Percentiles rank a stretch among this genome's conserved stretches.
Evolutionary conservation across 2,329 filamentous ascomycete genomes (phyloP).

Genomic region (Pseudopithomyces chartarum): DNA sequence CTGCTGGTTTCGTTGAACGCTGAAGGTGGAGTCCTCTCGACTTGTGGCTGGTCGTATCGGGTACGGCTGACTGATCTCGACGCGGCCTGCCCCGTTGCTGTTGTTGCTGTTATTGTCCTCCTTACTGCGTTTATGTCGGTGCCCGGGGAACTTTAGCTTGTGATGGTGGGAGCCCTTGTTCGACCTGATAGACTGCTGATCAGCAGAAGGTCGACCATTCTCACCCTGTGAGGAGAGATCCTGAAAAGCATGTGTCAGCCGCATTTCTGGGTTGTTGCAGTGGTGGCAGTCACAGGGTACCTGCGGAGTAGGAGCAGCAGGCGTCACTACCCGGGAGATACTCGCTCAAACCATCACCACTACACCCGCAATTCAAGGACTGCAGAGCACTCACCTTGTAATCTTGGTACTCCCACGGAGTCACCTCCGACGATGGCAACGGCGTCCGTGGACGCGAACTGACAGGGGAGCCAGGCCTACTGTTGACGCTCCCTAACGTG

Average conservation of each 20-base stretch:
- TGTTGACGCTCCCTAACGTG: slow-evolving; percentile 55
- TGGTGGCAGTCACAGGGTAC: slow-evolving; percentile 24
- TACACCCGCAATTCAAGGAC: background rate
- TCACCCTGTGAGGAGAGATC: slow-evolving; percentile 38
- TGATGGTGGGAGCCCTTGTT: slow-evolving; percentile 59
- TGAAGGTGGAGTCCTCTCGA: slow-evolving; percentile 72
- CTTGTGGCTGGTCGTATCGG: slow-evolving; percentile 73
- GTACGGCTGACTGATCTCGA: slow-evolving; percentile 51
- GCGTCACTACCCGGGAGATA: background rate
- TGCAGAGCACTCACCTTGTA: slow-evolving; percentile 65
- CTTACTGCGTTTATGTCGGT: slow-evolving; percentile 70
- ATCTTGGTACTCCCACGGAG: slow-evolving; percentile 96
- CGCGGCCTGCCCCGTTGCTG: slow-evolving; percentile 25
- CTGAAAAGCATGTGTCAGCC: slow-evolving; percentile 26
- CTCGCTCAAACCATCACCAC: background rate
- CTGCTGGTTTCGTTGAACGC: slow-evolving; percentile 45
- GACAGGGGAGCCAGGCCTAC: slow-evolving; percentile 70
- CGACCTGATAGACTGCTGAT: slow-evolving; percentile 50
- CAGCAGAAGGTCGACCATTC: slow-evolving; percentile 41
- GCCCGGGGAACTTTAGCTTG: slow-evolving; percentile 68
- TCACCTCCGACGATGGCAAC: slow-evolving; percentile 86
- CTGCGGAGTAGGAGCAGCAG: background rate
- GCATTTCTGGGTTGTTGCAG: background rate
- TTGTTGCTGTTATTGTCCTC: slow-evolving; percentile 48
- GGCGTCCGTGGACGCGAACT: slow-evolving; percentile 83